These are phyloP conservation scores for Phytophthora pluvialis DNA, from an alignment of 352 stramenopile species.

Conservation along the genomic window DNA sequence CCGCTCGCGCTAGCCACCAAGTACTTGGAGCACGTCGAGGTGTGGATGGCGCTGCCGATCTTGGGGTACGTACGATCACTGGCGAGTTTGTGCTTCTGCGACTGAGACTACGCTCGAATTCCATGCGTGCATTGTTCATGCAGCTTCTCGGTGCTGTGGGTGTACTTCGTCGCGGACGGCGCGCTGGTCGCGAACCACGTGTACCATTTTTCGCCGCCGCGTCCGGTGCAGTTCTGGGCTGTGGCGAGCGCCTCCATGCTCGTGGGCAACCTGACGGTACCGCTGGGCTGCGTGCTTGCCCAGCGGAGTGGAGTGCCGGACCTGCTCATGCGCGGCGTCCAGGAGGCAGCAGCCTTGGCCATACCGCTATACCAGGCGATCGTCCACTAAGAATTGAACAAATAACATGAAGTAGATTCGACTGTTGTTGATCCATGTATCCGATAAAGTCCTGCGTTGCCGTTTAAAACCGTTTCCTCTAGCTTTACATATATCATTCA, in stretches of 20 bases:
- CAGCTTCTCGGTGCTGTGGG: conserved; percentile 41
- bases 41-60: conserved; percentile 45
- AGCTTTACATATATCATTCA: too few species aligned
- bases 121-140: not conserved
- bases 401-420: too few species aligned
- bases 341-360: not conserved
- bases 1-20: conserved; percentile 26
- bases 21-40: conserved; percentile 35
- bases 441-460: not conserved
- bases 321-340: conserved; percentile 16
- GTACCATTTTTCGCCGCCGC: conserved; percentile 47
- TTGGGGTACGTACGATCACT: conserved; percentile 28
- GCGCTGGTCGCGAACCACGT: conserved; percentile 40
- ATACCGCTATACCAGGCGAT: conserved; percentile 3
- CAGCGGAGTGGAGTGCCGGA: conserved; percentile 32
- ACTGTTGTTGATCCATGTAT: too few species aligned
- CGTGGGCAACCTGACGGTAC: conserved; percentile 36
- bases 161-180: conserved; percentile 38
- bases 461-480: not conserved
- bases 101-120: conserved; percentile 1
- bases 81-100: not conserved
- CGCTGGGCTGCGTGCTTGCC: conserved; percentile 34
- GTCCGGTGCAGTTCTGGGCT: conserved; percentile 42
- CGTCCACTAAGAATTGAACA: not conserved
- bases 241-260: conserved; percentile 41